Base-by-base conservation (phyloP, 768 basidiomycete genomes). In the Phaffia australis region DNA sequence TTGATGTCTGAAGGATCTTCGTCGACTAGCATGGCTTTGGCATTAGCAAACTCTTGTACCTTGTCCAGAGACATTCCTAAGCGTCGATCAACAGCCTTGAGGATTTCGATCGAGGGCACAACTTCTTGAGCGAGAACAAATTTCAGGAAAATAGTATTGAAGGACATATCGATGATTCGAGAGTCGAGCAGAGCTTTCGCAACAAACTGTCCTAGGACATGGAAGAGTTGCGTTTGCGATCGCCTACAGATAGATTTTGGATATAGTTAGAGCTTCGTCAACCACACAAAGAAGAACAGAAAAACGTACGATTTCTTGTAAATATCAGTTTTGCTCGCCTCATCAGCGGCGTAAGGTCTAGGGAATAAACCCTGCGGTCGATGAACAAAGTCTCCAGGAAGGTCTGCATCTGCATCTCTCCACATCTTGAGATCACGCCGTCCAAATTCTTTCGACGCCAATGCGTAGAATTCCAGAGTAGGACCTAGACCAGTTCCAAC, bases 131-230 rank as follows among this genome's bases (percentile, higher is more conserved):
- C 90, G 18, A 98, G 83, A 7, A 93, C 81, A 60, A 89, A 81
- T 75, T 89, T 90, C 70, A 98, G 80, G 81, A 98, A 97, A n/a
- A 94, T 79, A 75, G 88, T 90, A 79, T 91, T 97, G 76, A 98
- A 85, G 32, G 88, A 85, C 70, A 98, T 80, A 75, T 98, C 95
- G 77, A 98, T 94, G 74, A 98, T 97, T 23, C 95, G 84, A 14
- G 93, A 95, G 77, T 99, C 95, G 54, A 98, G 79, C 82, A 98
- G 85, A 3, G 94, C 92, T 78, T 97, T 94, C 11, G 92, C 95
- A 29, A 95, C 85, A 76, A 98, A 97, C 76, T 94, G 89, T 3
- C 95, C 95, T 56, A 98, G 85, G 25, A 93, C 86, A 51, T 86
- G 84, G 75, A 93, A 86, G 61, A 94, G 83, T 72, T 90, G 87